These are phyloP conservation scores for Colletotrichum chrysophilum DNA, from an alignment of 2,329 filamentous ascomycete species.

Conservation along the genomic window DNA sequence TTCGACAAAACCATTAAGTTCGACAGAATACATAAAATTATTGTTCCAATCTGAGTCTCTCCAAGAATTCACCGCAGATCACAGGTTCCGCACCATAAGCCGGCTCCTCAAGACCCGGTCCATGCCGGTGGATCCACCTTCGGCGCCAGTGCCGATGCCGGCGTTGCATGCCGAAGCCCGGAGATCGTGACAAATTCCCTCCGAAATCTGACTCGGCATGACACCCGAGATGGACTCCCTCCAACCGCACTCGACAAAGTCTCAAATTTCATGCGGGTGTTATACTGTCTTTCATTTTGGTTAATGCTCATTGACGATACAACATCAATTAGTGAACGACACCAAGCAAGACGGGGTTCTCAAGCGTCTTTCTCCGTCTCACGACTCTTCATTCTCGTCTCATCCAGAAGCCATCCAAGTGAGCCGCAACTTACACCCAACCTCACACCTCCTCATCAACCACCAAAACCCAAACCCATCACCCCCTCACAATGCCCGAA, in stretches of 20 bases:
- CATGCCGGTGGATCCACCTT: not conserved
- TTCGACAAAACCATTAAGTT: not conserved
- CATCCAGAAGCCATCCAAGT: not conserved
- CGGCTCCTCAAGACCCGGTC: not conserved
- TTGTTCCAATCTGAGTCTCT: accelerated
- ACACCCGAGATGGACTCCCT: not conserved
- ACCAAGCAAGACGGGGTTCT: accelerated
- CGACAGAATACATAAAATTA: not conserved
- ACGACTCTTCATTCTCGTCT: not conserved
- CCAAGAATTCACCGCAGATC: not conserved
- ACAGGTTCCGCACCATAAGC: not conserved
- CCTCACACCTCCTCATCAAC: not conserved
- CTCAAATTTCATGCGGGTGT: not conserved
- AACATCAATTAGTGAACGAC: not conserved
- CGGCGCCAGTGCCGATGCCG: conserved; percentile 3
- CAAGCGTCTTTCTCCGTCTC: not conserved
- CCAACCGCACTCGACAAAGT: not conserved
- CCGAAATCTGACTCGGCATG: not conserved
- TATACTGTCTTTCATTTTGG: not conserved
- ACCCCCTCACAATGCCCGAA: not conserved
- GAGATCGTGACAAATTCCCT: not conserved
- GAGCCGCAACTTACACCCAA: not conserved
- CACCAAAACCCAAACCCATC: not conserved
- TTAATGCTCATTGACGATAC: not conserved
- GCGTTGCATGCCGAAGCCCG: not conserved